Percentiles rank a stretch among this genome's conserved stretches.
phyloP scores from a whole-genome alignment of 805 yeast genomes.

The Candida vaughaniae region DNA sequence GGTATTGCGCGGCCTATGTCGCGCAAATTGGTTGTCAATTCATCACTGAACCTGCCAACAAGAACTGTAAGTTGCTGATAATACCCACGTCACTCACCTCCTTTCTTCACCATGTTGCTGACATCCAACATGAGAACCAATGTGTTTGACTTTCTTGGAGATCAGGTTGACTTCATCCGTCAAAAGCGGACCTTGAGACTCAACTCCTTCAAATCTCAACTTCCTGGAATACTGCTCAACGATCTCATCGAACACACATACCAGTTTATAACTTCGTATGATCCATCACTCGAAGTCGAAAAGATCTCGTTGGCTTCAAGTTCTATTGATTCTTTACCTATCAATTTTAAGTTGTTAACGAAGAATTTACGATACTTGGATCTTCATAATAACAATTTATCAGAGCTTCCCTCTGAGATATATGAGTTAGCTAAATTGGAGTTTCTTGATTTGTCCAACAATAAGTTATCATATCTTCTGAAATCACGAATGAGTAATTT shows the following conservation, averaged over 20 bases:
- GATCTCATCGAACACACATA: slow-evolving; percentile 23
- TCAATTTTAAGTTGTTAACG: slow-evolving; percentile 42
- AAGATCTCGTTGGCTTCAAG: slow-evolving; percentile 58
- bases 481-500: slow-evolving; percentile 37
- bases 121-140: not conserved
- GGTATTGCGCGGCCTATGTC: too few relatives aligned
- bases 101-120: too few relatives aligned
- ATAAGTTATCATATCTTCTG: slow-evolving; percentile 51
- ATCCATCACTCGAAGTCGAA: slow-evolving; percentile 36
- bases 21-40: too few relatives aligned
- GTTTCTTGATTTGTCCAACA: slow-evolving; percentile 63
- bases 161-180: slow-evolving; percentile 22
- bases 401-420: slow-evolving; percentile 48
- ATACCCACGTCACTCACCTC: too few relatives aligned
- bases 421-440: slow-evolving; percentile 47
- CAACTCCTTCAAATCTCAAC: slow-evolving; percentile 12
- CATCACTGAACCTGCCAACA: too few relatives aligned
- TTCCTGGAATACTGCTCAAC: slow-evolving; percentile 11
- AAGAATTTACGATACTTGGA: slow-evolving; percentile 56
- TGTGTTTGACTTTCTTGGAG: slow-evolving; percentile 17
- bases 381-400: slow-evolving; percentile 58
- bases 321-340: slow-evolving; percentile 46
- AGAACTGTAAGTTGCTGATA: too few relatives aligned
- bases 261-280: slow-evolving; percentile 21
- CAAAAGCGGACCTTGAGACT: slow-evolving; percentile 21